Percentiles rank a stretch among this genome's conserved stretches.
Conservation (phyloP, 1,284 basidiomycete species). For the Coniophora puteana region DNA sequence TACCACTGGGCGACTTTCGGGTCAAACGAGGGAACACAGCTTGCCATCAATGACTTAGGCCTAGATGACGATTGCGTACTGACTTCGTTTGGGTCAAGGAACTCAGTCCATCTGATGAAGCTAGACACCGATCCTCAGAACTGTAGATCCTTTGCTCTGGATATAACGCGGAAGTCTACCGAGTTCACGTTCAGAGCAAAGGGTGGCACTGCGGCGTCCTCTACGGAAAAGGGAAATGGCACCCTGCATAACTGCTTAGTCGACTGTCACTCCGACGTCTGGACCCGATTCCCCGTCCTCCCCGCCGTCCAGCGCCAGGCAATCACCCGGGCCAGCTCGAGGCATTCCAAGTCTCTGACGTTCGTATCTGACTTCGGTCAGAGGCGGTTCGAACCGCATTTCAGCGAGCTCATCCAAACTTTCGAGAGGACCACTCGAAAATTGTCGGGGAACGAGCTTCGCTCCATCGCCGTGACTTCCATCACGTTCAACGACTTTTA, state of each 20-base stretch:
- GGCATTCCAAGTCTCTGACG: constrained; percentile 28
- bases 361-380: constrained; percentile 40
- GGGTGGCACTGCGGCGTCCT: constrained; percentile 12
- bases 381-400: constrained; percentile 34
- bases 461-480: constrained; percentile 28
- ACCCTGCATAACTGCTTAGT: constrained; percentile 46
- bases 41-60: constrained; percentile 24
- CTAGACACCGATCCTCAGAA: constrained; percentile 28
- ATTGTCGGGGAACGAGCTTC: constrained; percentile 37
- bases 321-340: constrained; percentile 29
- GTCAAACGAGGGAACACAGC: constrained; percentile 34
- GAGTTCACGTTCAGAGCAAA: constrained; percentile 52
- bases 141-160: constrained; percentile 40
- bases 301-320: constrained; percentile 48
- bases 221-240: constrained; percentile 10
- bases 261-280: constrained; percentile 54
- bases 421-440: constrained; percentile 43
- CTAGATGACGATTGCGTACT: constrained; percentile 23
- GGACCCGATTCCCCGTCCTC: constrained; percentile 59
- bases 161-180: constrained; percentile 50
- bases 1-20: constrained; percentile 53
- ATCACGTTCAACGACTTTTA: constrained; percentile 56
- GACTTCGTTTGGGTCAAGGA: constrained; percentile 42
- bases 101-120: constrained; percentile 37
- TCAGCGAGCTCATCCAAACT: constrained; percentile 36